These are phyloP conservation scores for Termitomyces sp. DNA, from an alignment of 768 basidiomycete species.

Conservation along the genomic window DNA sequence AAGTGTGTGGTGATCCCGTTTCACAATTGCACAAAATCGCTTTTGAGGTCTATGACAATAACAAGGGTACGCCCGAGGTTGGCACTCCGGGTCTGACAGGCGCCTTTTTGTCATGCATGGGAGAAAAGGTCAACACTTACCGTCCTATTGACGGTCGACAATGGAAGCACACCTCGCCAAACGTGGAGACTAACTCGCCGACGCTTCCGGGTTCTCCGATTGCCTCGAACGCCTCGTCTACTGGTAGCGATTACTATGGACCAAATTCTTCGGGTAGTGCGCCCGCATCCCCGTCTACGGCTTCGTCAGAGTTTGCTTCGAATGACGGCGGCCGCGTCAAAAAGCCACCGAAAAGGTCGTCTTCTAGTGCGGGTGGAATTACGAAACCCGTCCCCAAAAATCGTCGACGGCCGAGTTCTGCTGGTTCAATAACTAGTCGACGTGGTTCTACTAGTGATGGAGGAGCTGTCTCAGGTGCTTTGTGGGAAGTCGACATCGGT, in stretches of 20 bases:
- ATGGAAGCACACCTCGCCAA: conserved; percentile 51
- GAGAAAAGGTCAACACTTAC: conserved; percentile 90
- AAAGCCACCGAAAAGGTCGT: conserved; percentile 62
- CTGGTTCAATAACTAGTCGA: conserved; percentile 61
- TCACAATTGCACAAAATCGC: conserved; percentile 95
- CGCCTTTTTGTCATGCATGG: conserved; percentile 86
- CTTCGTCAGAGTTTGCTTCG: conserved; percentile 58
- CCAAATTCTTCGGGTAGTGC: conserved; percentile 51
- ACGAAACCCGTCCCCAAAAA: conserved; percentile 47
- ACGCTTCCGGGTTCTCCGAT: conserved; percentile 66
- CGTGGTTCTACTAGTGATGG: conserved; percentile 63
- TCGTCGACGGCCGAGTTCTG: conserved; percentile 73
- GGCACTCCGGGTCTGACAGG: conserved; percentile 76
- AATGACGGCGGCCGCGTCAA: conserved; percentile 85
- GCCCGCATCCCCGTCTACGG: conserved; percentile 60
- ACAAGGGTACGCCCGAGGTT: conserved; percentile 63
- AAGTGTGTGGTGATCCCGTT: conserved; percentile 90
- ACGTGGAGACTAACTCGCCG: conserved; percentile 45
- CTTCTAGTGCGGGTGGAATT: conserved; percentile 63
- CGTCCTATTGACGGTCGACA: conserved; percentile 77
- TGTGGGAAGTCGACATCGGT: conserved; percentile 88
- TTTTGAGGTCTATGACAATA: conserved; percentile 80
- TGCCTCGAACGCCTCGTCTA: conserved; percentile 54
- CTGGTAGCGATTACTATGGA: conserved; percentile 63
- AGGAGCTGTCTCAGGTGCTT: conserved; percentile 68